Conservation (phyloP, 805 yeast genomes). For the Schwanniomyces yamadae region DNA sequence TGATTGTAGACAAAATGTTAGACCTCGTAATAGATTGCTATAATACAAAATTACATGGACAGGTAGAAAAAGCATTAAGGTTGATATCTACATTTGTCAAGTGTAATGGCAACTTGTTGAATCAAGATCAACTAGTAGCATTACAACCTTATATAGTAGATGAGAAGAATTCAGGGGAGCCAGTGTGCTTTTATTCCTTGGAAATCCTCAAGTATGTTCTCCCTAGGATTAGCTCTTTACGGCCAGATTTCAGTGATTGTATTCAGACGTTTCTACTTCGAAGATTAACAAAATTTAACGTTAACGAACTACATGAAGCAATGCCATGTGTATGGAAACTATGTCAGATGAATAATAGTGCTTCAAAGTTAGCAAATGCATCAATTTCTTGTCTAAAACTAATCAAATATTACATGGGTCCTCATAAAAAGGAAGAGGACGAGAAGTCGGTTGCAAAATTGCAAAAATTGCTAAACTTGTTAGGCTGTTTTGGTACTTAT, state of each 20-base stretch:
- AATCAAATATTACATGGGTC: conserved; percentile 46
- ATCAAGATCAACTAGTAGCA: conserved; percentile 64
- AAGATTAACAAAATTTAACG: conserved; percentile 58
- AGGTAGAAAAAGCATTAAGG: conserved; percentile 40
- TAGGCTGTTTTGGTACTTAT: conserved; percentile 70
- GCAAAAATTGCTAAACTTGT: conserved; percentile 55
- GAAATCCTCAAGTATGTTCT: conserved; percentile 54
- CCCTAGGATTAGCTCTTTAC: conserved; percentile 42
- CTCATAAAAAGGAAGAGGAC: conserved; percentile 15
- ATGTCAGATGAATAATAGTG: conserved; percentile 45
- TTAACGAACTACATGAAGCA: conserved; percentile 67
- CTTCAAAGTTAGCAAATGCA: conserved; percentile 55
- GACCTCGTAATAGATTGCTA: conserved; percentile 34
- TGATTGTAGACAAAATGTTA: conserved; percentile 35
- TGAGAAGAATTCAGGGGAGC: conserved; percentile 39
- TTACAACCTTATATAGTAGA: conserved; percentile 64
- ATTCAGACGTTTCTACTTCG: conserved; percentile 54
- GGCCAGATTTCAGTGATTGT: conserved; percentile 48
- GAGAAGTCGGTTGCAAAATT: conserved; percentile 44
- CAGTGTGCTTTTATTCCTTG: conserved; percentile 49
- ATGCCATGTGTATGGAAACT: conserved; percentile 67
- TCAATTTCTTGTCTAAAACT: conserved; percentile 58
- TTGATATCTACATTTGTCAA: conserved; percentile 57
- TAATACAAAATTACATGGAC: conserved; percentile 21
- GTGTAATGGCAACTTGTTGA: conserved; percentile 51